phyloP scores from a whole-genome alignment of 129 eudicot genomes.

The Silybum marianum region DNA sequence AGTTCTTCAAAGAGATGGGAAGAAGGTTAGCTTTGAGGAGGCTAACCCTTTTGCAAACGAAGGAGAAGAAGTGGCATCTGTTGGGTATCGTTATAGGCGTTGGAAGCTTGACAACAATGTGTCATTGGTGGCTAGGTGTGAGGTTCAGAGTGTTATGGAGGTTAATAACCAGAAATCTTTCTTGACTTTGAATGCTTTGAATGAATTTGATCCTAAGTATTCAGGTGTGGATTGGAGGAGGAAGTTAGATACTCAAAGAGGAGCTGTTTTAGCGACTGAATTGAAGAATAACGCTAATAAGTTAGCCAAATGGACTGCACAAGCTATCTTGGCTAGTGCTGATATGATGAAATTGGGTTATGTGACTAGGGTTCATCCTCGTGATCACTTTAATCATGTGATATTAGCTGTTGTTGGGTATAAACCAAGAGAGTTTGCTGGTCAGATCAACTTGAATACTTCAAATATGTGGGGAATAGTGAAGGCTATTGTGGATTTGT shows the following conservation, averaged over 20 bases:
- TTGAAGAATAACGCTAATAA: slow-evolving; percentile 87
- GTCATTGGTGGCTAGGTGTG: slow-evolving; percentile 79
- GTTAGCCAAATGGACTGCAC: slow-evolving; percentile 87
- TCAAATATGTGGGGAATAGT: slow-evolving; percentile 97
- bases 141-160: slow-evolving; percentile 76
- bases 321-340: slow-evolving; percentile 72
- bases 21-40: slow-evolving; percentile 68
- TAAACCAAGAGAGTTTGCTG: slow-evolving; percentile 78
- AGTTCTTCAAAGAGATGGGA: slow-evolving; percentile 71
- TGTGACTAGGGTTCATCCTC: slow-evolving; percentile 87
- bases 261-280: slow-evolving; percentile 91
- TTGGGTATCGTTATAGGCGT: slow-evolving; percentile 78
- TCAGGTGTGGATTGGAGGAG: slow-evolving; percentile 90
- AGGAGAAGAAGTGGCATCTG: slow-evolving; percentile 83
- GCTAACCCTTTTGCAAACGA: slow-evolving; percentile 74
- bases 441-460: slow-evolving; percentile 78
- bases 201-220: slow-evolving; percentile 87
- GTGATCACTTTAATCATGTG: slow-evolving; percentile 89
- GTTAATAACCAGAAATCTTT: slow-evolving; percentile 58
- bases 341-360: slow-evolving; percentile 92
- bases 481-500: slow-evolving; percentile 85
- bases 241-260: slow-evolving; percentile 88
- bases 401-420: slow-evolving; percentile 83
- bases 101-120: slow-evolving; percentile 79
- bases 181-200: slow-evolving; percentile 75